Conservation (phyloP, 306 rosid species). For the Benincasa hispida region DNA sequence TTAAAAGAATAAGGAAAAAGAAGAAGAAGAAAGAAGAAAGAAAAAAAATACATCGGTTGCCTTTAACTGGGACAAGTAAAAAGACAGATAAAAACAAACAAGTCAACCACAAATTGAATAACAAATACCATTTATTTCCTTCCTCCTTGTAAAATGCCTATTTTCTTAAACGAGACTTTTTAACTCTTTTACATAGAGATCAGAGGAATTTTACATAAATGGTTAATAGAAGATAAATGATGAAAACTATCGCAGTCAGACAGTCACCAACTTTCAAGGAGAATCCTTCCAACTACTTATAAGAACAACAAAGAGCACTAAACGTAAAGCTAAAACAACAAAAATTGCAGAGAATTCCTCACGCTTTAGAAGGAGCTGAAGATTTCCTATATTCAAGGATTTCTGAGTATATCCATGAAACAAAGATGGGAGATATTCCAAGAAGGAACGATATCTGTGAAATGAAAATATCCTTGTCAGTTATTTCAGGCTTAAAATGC, state of each 20-base stretch:
- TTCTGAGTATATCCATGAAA: constrained; percentile 86
- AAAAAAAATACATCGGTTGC: background rate
- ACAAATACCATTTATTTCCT: background rate
- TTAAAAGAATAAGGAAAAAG: background rate
- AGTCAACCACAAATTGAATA: background rate
- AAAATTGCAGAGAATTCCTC: constrained; percentile 19
- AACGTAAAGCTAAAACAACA: background rate
- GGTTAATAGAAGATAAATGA: background rate
- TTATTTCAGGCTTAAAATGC: background rate
- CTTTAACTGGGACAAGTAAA: background rate
- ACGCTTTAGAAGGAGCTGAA: constrained; percentile 64
- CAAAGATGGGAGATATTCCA: constrained; percentile 75
- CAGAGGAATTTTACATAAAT: background rate
- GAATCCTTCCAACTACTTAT: background rate
- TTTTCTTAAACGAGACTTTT: background rate
- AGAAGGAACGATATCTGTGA: constrained; percentile 77
- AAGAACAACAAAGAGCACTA: background rate
- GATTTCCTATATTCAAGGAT: constrained; percentile 67
- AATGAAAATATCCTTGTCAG: background rate
- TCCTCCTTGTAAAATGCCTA: background rate
- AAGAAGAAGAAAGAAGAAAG: background rate
- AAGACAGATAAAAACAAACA: background rate
- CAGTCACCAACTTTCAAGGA: background rate
- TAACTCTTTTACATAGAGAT: background rate
- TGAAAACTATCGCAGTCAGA: background rate